Base-by-base conservation (phyloP, 805 yeast species). In the Metschnikowia borealis region DNA sequence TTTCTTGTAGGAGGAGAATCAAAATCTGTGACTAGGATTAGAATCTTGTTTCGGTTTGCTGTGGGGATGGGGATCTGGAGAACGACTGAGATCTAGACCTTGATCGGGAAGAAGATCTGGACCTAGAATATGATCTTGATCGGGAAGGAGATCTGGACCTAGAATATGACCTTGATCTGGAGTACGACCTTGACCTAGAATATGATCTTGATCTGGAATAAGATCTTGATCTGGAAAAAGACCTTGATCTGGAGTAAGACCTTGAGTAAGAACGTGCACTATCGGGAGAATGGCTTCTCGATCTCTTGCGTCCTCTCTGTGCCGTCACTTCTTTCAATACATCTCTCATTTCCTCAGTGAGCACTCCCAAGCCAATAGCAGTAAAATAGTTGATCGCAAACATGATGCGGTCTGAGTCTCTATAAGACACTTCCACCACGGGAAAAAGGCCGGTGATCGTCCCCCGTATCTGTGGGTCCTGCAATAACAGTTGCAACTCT, bases 301-400 rank as follows among this genome's bases (percentile, higher is more conserved):
- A 26, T 34, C 62, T 50, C 54, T 48, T 44, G 54, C 60, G 35
- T 52, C 66, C 53, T 32, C 62, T 38, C 18, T 55, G 51, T 44
- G 56, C 64, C 5, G 74, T 66, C 33, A 74, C 57, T 15, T 58
- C 56, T 47, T 67, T 62, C 51, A 84, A 64, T 14, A 68, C 72
- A 4, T 71, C 77, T 68, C 98, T 79, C 95, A 91, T 86, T 1
- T 71, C 79, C 36, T 89, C 96, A 0, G 98, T 91, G 50, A 92
- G 64, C 2, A 78, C 76, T 41, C 97, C 97, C 44, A 92, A 65
- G 0, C 95, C 95, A 54, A 92, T 89, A 1, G 97, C 97, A 0
- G 97, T 92, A 66, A 92, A 92, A 64, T 78, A 92, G 62, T 92
- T 92, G 62, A 90, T 89, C 1, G 95, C 78, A 63, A 91, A 92